Conservation (phyloP, 2,329 filamentous ascomycete species). For the Lizonia empirigonia region DNA sequence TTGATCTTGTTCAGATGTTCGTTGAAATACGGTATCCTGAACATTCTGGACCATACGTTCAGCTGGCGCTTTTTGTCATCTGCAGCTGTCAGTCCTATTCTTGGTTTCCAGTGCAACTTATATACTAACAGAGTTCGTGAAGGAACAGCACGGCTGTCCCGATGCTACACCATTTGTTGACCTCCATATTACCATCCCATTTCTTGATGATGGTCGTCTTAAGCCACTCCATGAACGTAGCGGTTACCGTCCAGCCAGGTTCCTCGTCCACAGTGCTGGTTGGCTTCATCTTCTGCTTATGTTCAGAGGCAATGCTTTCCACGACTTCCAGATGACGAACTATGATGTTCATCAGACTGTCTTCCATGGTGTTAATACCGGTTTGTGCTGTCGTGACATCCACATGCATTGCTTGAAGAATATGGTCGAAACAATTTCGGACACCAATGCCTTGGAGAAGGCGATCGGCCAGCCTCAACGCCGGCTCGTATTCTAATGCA, state of each 20-base stretch:
- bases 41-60: conserved; percentile 66
- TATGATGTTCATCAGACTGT: conserved; percentile 25
- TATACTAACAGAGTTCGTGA: conserved; percentile 65
- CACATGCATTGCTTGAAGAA: conserved; percentile 44
- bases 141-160: conserved; percentile 79
- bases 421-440: conserved; percentile 56
- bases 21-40: conserved; percentile 75
- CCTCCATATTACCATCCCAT: conserved; percentile 77
- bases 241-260: conserved; percentile 45
- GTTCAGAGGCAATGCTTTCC: conserved; percentile 28
- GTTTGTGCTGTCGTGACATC: not conserved
- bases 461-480: conserved; percentile 56
- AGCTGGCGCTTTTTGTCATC: conserved; percentile 29
- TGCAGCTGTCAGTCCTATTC: conserved; percentile 25
- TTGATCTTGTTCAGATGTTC: conserved; percentile 76
- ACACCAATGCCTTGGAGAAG: conserved; percentile 57
- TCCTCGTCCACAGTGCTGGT: conserved; percentile 25
- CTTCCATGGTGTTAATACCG: not conserved
- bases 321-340: conserved; percentile 34
- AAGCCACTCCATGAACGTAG: conserved; percentile 68
- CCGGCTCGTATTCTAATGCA: conserved; percentile 58
- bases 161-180: conserved; percentile 72
- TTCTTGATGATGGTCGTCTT: conserved; percentile 75
- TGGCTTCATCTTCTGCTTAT: conserved; percentile 28
- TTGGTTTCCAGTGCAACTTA: not conserved